Percentiles rank a stretch among this genome's conserved stretches.
These are phyloP conservation scores for Macrophomina phaseolina DNA, from an alignment of 2,329 filamentous ascomycete species.

Conservation along the genomic window DNA sequence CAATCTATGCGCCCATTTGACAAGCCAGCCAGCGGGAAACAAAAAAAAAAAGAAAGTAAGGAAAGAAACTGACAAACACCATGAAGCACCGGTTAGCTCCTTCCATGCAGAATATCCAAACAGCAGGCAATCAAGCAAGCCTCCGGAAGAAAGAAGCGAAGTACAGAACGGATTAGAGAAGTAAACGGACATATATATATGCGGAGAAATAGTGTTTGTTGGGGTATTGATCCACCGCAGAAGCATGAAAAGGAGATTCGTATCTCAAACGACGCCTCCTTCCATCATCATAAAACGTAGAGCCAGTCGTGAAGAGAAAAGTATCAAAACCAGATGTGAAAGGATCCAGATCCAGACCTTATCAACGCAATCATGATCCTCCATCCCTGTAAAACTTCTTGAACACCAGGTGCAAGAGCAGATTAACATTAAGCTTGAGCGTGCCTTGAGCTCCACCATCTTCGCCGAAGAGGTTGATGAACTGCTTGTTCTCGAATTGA, in stretches of 20 bases:
- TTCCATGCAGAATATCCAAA: slow-evolving; percentile 15
- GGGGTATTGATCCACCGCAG: slow-evolving; percentile 13
- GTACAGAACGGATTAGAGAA: not conserved
- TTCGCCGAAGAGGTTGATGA: slow-evolving; percentile 80
- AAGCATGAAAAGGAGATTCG: not conserved
- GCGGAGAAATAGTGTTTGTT: not conserved
- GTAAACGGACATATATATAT: not conserved
- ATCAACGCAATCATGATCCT: slow-evolving; percentile 6
- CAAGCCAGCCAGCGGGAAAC: not conserved
- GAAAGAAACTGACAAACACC: slow-evolving; percentile 9
- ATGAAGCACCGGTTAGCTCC: slow-evolving; percentile 6
- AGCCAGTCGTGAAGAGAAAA: slow-evolving; percentile 10
- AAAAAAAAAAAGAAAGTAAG: not conserved
- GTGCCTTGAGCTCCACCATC: slow-evolving; percentile 36
- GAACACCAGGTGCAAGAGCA: slow-evolving; percentile 95
- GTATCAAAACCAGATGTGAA: not conserved
- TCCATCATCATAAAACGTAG: slow-evolving; percentile 5
- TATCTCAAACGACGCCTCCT: slow-evolving; percentile 6
- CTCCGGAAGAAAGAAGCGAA: not conserved
- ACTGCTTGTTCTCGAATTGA: slow-evolving; percentile 96
- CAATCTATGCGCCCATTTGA: slow-evolving; percentile 16
- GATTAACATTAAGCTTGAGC: slow-evolving; percentile 91
- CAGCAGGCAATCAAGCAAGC: not conserved
- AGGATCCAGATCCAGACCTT: not conserved
- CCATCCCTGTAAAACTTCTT: slow-evolving; percentile 87